Conservation (phyloP, 1,284 basidiomycete species). For the Austroboletus rostrupii region DNA sequence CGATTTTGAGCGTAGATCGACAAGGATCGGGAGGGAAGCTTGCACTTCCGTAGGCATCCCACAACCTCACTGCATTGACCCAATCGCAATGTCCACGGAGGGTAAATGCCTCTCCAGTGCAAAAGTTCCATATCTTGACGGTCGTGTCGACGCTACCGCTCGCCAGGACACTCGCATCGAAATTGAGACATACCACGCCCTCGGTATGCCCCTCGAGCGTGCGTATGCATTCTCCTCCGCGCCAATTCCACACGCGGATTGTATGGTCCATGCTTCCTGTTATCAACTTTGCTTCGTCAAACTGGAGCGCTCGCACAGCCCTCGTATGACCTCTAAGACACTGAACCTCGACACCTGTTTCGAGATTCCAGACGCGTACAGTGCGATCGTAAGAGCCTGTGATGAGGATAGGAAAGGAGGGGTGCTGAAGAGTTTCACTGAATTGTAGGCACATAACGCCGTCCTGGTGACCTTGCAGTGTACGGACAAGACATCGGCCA, state of each 20-base stretch:
- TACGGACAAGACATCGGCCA: conserved; percentile 82
- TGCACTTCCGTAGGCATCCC: conserved; percentile 68
- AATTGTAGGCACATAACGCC: conserved; percentile 98
- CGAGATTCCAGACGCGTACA: conserved; percentile 94
- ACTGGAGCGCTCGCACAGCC: conserved; percentile 90
- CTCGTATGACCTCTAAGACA: conserved; percentile 88
- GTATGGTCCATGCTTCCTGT: conserved; percentile 97
- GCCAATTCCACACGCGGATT: conserved; percentile 97
- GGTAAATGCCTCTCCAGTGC: conserved; percentile 88
- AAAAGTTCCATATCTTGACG: conserved; percentile 94
- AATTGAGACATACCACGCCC: conserved; percentile 90
- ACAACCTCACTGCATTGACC: conserved; percentile 94
- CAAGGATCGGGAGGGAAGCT: conserved; percentile 35
- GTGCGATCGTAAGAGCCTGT: conserved; percentile 98
- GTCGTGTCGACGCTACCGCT: conserved; percentile 88
- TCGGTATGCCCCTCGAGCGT: conserved; percentile 89
- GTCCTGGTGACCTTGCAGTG: conserved; percentile 90
- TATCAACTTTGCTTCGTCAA: conserved; percentile 94
- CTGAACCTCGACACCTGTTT: conserved; percentile 82
- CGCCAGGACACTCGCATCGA: conserved; percentile 89
- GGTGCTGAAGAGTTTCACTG: conserved; percentile 81
- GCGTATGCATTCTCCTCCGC: conserved; percentile 85
- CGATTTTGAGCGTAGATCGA: conserved; percentile 45
- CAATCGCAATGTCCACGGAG: conserved; percentile 92
- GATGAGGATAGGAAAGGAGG: conserved; percentile 90